phyloP scores from a whole-genome alignment of 1,284 basidiomycete genomes.

The Ganoderma multipileum region DNA sequence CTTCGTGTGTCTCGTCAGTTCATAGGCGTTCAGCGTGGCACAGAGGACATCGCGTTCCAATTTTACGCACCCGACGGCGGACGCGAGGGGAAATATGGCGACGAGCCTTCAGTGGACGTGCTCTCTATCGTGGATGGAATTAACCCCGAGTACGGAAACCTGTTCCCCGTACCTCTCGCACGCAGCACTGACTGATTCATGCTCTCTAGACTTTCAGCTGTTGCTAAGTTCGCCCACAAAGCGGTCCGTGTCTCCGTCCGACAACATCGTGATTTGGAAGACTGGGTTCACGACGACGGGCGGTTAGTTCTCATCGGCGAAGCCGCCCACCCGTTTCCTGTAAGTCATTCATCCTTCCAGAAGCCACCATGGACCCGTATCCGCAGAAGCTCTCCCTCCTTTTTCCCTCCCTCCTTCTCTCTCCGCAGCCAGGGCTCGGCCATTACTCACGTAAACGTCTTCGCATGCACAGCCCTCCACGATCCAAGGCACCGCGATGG shows the following conservation, averaged over 20 bases:
- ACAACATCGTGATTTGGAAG: constrained; percentile 36
- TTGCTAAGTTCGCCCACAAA: constrained; percentile 39
- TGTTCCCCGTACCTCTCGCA: neutral
- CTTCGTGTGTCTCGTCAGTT: too few relatives aligned
- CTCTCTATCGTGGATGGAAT: constrained; percentile 5
- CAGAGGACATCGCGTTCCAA: constrained; percentile 28
- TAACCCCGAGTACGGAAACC: constrained; percentile 10
- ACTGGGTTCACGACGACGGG: constrained; percentile 37
- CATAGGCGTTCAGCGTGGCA: constrained; percentile 11
- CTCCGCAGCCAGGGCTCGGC: neutral
- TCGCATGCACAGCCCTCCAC: constrained; percentile 39
- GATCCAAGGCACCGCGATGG: constrained; percentile 49
- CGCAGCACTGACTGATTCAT: neutral
- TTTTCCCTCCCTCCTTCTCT: neutral
- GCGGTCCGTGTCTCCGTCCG: constrained; percentile 26
- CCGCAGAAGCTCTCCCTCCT: neutral
- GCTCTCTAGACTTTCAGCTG: constrained; percentile 39
- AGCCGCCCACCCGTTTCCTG: constrained; percentile 59
- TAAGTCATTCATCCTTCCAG: constrained; percentile 39
- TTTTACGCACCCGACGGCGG: constrained; percentile 26
- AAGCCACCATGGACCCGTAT: neutral
- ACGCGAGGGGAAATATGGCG: constrained; percentile 22
- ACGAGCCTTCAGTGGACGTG: constrained; percentile 18
- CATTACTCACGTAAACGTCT: neutral
- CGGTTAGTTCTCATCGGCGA: constrained; percentile 39